Evolutionary conservation across 805 yeast species (phyloP), one percentile per base, ranked within the genome.

Genomic region (Candida xyloterini): DNA sequence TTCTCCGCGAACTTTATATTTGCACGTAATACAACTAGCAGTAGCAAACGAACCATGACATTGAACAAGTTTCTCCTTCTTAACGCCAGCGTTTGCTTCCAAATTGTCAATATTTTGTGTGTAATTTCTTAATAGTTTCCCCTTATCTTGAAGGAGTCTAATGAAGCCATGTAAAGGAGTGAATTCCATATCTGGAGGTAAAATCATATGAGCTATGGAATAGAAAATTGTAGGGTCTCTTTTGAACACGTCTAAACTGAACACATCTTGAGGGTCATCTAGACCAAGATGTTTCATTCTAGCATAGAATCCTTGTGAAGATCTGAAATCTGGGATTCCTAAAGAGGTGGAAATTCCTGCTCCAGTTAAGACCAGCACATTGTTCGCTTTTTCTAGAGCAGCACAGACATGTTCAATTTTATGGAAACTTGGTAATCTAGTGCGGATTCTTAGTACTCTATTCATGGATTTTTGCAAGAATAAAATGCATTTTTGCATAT

Each of bases 11-110:
- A 80, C 76, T 55, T 72, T 66, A 57, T 74, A 74, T 35, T 76
- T 72, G 59, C 97, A 89, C 3, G 90, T 79, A 25, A 80, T 70
- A 57, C 97, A 89, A 3, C 89, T 78, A 7, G 96, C 96, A 0
- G 77, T 74, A 0, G 95, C 95, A 62, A 89, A 89, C 2, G 95
- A 85, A 1, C 96, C 96, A 62, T 89, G 96, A 57, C 96, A 89
- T 62, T 88, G 96, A 16, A 89, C 84, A 47, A 84, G 59, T 51
- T 78, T 80, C 7, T 81, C 86, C 1, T 71, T 62, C 7, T 67
- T 59, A 7, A 89, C 71, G 4, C 96, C 96, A 0, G 85, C 95
- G 48, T 78, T 75, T n/a, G 76, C 74, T 63, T 88, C 96, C 47
- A 89, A 60, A 55, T 89, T 87, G 60, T 89, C 96, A 36, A 89